Conservation (phyloP, 129 eudicot species). For the Escallonia herrerae region DNA sequence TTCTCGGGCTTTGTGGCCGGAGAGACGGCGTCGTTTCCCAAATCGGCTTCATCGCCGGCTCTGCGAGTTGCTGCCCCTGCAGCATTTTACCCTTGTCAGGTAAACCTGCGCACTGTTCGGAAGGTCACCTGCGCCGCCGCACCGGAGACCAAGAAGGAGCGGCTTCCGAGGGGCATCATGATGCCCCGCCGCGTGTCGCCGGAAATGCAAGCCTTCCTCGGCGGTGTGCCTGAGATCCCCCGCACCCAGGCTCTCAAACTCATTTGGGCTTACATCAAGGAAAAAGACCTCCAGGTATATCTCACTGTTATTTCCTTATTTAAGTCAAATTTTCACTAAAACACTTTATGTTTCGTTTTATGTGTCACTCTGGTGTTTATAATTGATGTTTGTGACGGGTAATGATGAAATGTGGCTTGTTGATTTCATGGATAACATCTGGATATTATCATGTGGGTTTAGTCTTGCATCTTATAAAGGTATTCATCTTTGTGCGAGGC, state of each 20-base stretch:
- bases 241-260: constrained; percentile 47
- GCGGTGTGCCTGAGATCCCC: constrained; percentile 45
- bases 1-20: constrained; percentile 21
- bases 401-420: too few relatives aligned
- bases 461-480: too few relatives aligned
- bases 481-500: too few relatives aligned
- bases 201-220: constrained; percentile 57
- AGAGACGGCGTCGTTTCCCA: constrained; percentile 21
- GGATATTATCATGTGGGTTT: too few relatives aligned
- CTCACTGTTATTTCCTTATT: not conserved
- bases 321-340: not conserved
- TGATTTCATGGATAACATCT: too few relatives aligned
- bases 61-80: not conserved
- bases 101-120: constrained; percentile 22
- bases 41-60: constrained; percentile 8
- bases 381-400: too few relatives aligned
- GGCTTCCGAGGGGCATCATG: constrained; percentile 48
- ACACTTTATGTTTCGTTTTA: too few relatives aligned
- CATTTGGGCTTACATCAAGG: constrained; percentile 54
- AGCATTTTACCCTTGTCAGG: constrained; percentile 1
- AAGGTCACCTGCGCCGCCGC: constrained; percentile 20
- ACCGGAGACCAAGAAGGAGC: constrained; percentile 34
- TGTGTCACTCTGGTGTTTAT: too few relatives aligned
- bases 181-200: constrained; percentile 52
- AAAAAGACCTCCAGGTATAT: constrained; percentile 47